Evolutionary conservation across 2,329 filamentous ascomycete genomes (phyloP).

Genomic region (Fusarium acutatum): DNA sequence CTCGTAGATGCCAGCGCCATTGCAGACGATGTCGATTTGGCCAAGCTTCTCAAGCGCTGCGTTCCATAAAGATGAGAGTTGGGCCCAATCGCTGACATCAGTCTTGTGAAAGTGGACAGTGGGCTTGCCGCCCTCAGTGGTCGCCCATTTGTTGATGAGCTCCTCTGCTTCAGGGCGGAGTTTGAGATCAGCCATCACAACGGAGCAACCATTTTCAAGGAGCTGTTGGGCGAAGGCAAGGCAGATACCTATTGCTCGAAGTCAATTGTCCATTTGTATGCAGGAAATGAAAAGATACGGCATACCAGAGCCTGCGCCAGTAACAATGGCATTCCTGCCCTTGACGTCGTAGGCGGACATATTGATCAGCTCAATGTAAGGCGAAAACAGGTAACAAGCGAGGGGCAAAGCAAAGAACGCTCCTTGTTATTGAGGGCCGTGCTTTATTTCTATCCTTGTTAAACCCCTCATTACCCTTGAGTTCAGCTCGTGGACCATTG

Average conservation of each 20-base stretch:
- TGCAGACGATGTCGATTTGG: conserved; percentile 68
- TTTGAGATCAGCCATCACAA: neutral
- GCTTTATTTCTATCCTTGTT: neutral
- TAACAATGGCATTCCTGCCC: conserved; percentile 17
- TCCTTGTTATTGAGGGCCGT: neutral
- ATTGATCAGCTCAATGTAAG: rapidly evolving
- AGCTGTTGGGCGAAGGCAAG: conserved; percentile 1
- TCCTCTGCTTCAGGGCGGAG: neutral
- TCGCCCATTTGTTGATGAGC: neutral
- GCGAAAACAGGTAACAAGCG: neutral
- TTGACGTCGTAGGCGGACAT: conserved; percentile 13
- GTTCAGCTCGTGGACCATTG: neutral
- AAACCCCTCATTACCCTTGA: neutral
- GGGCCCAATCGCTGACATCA: conserved; percentile 38
- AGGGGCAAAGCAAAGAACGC: neutral
- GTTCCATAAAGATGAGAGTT: conserved; percentile 40
- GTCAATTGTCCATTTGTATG: neutral
- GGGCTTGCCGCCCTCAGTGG: neutral
- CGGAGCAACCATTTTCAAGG: neutral
- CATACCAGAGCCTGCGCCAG: conserved; percentile 20
- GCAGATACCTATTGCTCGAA: neutral
- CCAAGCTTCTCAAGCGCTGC: conserved; percentile 57
- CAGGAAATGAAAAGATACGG: rapidly evolving
- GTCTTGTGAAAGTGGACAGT: conserved; percentile 31
- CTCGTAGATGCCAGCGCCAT: conserved; percentile 64